Conservation (phyloP, 1,139 yeast genomes). For the Zygoascus meyerae region DNA sequence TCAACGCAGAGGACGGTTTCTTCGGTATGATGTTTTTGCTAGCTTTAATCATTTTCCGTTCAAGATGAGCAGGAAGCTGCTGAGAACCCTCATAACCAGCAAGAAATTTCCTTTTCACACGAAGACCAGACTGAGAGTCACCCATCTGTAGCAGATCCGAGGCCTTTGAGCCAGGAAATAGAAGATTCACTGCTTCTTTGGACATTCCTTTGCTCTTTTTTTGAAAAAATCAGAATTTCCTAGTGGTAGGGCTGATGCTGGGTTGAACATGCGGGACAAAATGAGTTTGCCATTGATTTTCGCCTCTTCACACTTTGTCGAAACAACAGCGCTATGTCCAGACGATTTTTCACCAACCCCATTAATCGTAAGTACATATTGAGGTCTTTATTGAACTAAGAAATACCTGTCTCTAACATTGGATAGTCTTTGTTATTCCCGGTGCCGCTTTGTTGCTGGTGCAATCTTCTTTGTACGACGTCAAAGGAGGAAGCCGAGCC, state of each 20-base stretch:
- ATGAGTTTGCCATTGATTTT: no score
- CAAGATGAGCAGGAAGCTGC: conserved; percentile 19
- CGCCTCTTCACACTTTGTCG: no score
- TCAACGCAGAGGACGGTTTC: conserved; percentile 11
- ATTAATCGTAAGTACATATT: conserved; percentile 6
- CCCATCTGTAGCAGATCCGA: no score
- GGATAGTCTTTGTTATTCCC: conserved; percentile 27
- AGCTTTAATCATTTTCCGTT: conserved; percentile 16
- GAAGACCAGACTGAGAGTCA: not conserved
- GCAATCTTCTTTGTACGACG: conserved; percentile 56
- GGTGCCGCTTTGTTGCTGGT: conserved; percentile 24
- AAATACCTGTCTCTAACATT: not conserved
- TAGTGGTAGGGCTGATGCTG: no score
- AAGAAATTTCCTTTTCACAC: conserved; percentile 16
- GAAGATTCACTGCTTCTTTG: no score
- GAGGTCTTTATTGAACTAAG: not conserved
- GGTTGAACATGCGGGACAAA: no score
- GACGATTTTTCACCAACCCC: conserved; percentile 13
- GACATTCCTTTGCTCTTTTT: no score
- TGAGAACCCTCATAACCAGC: conserved; percentile 17
- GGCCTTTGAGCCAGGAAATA: no score
- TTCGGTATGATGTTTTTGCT: conserved; percentile 12
- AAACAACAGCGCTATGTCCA: conserved; percentile 8
- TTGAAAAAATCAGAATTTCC: no score
- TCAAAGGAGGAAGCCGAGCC: conserved; percentile 92